These are phyloP conservation scores for Globisporangium paddicum DNA, from an alignment of 352 stramenopile species.

Conservation along the genomic window DNA sequence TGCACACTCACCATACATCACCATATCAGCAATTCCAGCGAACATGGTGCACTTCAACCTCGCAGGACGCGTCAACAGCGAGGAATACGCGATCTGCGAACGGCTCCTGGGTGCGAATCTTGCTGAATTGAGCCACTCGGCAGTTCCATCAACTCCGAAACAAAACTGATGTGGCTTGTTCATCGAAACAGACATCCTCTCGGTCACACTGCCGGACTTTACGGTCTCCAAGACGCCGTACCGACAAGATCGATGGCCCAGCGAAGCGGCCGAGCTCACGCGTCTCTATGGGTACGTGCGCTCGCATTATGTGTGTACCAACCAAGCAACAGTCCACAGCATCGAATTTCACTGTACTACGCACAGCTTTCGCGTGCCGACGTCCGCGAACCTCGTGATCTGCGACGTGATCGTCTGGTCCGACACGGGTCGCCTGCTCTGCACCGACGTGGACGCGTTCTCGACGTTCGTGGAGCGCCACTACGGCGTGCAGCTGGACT, in stretches of 20 bases:
- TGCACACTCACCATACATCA: too few species aligned
- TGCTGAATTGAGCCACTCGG: too few species aligned
- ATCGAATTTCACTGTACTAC: background rate
- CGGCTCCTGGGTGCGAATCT: slow-evolving; percentile 53
- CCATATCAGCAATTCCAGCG: background rate
- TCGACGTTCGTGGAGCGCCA: slow-evolving; percentile 52
- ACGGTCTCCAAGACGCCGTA: slow-evolving; percentile 47
- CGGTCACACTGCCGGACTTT: slow-evolving; percentile 46
- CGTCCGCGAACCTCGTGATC: slow-evolving; percentile 37
- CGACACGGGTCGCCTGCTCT: slow-evolving; percentile 55
- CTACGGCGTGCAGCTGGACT: slow-evolving; percentile 63
- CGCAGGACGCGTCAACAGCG: slow-evolving; percentile 55
- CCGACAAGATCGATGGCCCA: slow-evolving; percentile 36
- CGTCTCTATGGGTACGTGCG: slow-evolving; percentile 39
- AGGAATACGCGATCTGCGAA: slow-evolving; percentile 74
- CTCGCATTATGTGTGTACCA: too few species aligned
- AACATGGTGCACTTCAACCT: slow-evolving; percentile 62
- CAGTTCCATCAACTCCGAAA: too few species aligned
- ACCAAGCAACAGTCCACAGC: background rate
- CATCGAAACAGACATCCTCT: slow-evolving; percentile 68
- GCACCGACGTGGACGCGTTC: slow-evolving; percentile 59
- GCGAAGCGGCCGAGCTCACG: slow-evolving; percentile 37
- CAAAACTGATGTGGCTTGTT: too few species aligned
- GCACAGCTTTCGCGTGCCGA: slow-evolving; percentile 32
- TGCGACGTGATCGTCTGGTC: slow-evolving; percentile 68